These are phyloP conservation scores for Lenwebbia sp. DNA, from an alignment of 345 rosid genomes.

Conservation along the genomic window DNA sequence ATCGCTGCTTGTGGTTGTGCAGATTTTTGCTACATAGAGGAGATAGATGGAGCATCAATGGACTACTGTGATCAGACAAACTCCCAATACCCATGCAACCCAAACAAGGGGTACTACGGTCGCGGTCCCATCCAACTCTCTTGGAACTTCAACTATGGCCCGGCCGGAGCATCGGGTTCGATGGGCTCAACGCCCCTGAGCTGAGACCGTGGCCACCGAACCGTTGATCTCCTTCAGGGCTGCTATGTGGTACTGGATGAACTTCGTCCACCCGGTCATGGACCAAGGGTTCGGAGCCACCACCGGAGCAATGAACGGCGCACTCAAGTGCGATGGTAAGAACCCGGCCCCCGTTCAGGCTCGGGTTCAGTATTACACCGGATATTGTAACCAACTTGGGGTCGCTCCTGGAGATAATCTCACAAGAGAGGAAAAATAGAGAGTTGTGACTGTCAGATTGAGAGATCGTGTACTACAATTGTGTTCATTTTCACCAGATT, in stretches of 20 bases:
- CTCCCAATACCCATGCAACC: conserved; percentile 34
- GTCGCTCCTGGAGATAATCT: conserved; percentile 37
- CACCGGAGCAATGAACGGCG: conserved; percentile 44
- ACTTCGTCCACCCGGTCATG: conserved; percentile 21
- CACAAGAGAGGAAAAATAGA: background rate
- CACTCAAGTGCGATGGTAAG: conserved; percentile 29
- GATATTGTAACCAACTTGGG: conserved; percentile 31
- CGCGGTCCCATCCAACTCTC: conserved; percentile 52
- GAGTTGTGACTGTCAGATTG: background rate
- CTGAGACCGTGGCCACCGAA: conserved; percentile 39
- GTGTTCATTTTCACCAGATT: background rate
- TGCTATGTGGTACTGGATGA: conserved; percentile 60
- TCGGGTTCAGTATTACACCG: conserved; percentile 27
- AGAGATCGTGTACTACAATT: background rate
- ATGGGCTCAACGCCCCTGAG: conserved; percentile 47
- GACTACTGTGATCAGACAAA: conserved; percentile 30
- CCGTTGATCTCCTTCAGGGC: conserved; percentile 43
- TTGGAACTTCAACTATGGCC: conserved; percentile 58
- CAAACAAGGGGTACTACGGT: conserved; percentile 41
- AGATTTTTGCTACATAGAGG: conserved; percentile 51
- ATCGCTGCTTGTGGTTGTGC: background rate
- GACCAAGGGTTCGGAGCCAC: conserved; percentile 53
- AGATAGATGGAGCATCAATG: conserved; percentile 27
- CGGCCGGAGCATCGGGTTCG: conserved; percentile 45
- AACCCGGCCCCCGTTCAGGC: conserved; percentile 24